Evolutionary conservation across 78 protist genomes (phyloP), one percentile per base, ranked within the genome.

Genomic region (Diacronema lutheri): DNA sequence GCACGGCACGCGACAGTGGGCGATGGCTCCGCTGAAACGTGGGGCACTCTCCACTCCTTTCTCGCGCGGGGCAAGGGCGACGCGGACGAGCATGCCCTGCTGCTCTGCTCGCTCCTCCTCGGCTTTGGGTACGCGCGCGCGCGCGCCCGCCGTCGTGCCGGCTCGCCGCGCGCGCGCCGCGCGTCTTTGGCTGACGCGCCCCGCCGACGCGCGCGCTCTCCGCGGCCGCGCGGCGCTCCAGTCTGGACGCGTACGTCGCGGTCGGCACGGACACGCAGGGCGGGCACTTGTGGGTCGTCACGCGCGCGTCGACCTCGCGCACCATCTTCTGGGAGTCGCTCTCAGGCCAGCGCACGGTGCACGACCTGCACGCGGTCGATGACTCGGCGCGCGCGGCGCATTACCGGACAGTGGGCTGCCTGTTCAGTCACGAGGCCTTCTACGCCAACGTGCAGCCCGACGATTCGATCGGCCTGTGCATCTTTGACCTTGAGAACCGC

Each of bases 241-340:
- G 66, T 20, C 68, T 90, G n/a, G 93, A 90, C 10, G 93, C 93
- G 40, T 90, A 64, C 72, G 86, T 86, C 4, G 29, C 31, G 25
- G 0, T 69, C n/a, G 93, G 93, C 31, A 11, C 69, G 25, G 86
- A 61, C 55, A 14, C 33, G 19, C 76, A 0, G 7, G 73, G 61
- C 40, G n/a, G 20, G 14, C 72, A 38, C 55, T 35, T 37, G 50
- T 85, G 83, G 78, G 93, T 90, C 33, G 0, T 90, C 73, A 85
- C 86, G 29, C 46, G 58, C 26, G n/a, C 0, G n/a, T 12, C 68
- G 35, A 68, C 58, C 38, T 2, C 56, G 56, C 31, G 19, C 31
- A 14, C n/a, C 62, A 14, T 57, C 62, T 57, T 86, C 68, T 90
- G 93, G 93, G 86, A 90, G 44, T 44, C 50, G 50, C 50, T 44